Percentiles rank a stretch among this genome's conserved stretches.
These are phyloP conservation scores for Aciculosporium take DNA, from an alignment of 2,329 filamentous ascomycete species.

Conservation along the genomic window DNA sequence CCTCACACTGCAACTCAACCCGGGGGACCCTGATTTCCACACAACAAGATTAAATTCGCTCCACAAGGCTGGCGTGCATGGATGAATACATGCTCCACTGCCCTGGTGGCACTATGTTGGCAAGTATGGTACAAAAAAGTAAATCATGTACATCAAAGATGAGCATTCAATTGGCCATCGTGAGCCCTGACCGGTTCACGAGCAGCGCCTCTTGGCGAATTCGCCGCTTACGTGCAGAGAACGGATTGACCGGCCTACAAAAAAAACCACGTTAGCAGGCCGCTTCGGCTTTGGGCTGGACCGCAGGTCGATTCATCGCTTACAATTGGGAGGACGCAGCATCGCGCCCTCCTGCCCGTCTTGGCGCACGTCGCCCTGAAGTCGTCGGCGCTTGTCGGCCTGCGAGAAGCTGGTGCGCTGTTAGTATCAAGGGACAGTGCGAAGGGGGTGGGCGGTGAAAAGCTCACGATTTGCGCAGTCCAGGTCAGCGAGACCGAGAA, in stretches of 20 bases:
- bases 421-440: not conserved
- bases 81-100: not conserved
- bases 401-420: not conserved
- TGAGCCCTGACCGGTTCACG: not conserved
- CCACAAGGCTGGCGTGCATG: not conserved
- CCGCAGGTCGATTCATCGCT: not conserved
- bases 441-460: not conserved
- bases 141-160: constrained; percentile 1
- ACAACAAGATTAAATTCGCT: no score
- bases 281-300: no score
- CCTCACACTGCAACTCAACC: no score
- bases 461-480: constrained; percentile 8
- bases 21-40: no score
- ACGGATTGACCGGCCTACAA: constrained; percentile 2
- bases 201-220: not conserved
- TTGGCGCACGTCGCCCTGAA: constrained; percentile 5
- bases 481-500: constrained; percentile 5
- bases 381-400: not conserved
- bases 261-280: not conserved
- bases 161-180: not conserved
- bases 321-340: constrained; percentile 8
- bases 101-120: not conserved
- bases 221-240: not conserved
- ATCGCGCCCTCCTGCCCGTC: not conserved
- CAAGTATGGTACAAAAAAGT: constrained; percentile 1